phyloP scores from a whole-genome alignment of 352 stramenopile genomes.

The Plasmopara muralis region DNA sequence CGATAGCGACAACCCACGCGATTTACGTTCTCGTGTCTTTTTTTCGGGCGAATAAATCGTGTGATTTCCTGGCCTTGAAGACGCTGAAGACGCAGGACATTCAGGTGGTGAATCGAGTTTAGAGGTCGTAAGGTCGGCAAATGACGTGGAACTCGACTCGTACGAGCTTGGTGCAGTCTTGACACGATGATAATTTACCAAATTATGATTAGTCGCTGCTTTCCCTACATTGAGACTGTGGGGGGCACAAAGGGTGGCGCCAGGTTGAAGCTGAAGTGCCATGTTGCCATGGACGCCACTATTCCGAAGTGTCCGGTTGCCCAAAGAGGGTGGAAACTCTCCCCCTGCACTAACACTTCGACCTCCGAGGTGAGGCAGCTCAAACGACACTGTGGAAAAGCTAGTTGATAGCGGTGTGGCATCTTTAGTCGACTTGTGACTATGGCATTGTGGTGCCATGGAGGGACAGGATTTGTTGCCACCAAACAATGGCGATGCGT shows the following conservation, averaged over 20 bases:
- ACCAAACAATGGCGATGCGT: constrained; percentile 20
- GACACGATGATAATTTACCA: constrained; percentile 13
- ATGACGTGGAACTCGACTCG: constrained; percentile 16
- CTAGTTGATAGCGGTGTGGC: constrained; percentile 3
- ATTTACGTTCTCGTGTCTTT: constrained; percentile 25
- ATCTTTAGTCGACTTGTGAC: constrained; percentile 12
- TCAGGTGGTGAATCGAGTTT: background rate
- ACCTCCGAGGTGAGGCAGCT: constrained; percentile 24
- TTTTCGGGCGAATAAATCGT: constrained; percentile 19
- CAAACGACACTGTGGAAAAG: constrained; percentile 25
- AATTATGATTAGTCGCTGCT: constrained; percentile 8
- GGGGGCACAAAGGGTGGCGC: too few species aligned
- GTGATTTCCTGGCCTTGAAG: background rate
- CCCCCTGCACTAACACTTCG: constrained; percentile 27
- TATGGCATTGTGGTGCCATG: constrained; percentile 6
- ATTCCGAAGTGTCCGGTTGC: constrained; percentile 16
- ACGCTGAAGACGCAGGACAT: background rate
- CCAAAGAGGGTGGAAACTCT: constrained; percentile 15
- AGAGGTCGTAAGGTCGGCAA: constrained; percentile 11
- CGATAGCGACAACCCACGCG: constrained; percentile 35
- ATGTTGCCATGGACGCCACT: constrained; percentile 26
- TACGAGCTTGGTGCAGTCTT: constrained; percentile 20
- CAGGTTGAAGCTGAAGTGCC: constrained; percentile 3
- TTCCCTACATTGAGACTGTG: background rate
- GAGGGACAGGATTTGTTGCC: constrained; percentile 8